These are phyloP conservation scores for Fistulinella prunicolor DNA, from an alignment of 768 basidiomycete genomes.

Conservation along the genomic window DNA sequence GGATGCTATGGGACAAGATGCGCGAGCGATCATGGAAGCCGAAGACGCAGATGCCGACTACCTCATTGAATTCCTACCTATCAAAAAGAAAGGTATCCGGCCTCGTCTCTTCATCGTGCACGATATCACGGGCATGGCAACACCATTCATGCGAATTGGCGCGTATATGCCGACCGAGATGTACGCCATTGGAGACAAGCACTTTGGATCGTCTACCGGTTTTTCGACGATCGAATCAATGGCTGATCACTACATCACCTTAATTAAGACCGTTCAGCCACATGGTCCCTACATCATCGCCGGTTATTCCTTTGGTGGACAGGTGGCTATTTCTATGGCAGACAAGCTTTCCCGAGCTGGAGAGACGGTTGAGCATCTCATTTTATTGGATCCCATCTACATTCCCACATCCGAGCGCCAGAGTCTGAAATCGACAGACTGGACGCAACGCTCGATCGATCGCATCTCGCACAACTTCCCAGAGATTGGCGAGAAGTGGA, in stretches of 20 bases:
- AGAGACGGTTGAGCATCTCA: conserved; percentile 23
- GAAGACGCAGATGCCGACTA: conserved; percentile 30
- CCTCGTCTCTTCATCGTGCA: conserved; percentile 31
- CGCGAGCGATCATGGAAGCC: conserved; percentile 28
- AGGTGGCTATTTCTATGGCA: conserved; percentile 29
- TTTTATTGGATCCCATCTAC: conserved; percentile 31
- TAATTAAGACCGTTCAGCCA: conserved; percentile 25
- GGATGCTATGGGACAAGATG: conserved; percentile 29
- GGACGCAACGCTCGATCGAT: conserved; percentile 31
- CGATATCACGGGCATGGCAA: conserved; percentile 33
- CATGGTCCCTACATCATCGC: conserved; percentile 25
- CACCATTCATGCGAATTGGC: conserved; percentile 32
- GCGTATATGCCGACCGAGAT: conserved; percentile 33
- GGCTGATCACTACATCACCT: conserved; percentile 32
- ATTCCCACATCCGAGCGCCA: conserved; percentile 27
- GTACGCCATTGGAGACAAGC: conserved; percentile 33
- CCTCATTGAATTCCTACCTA: conserved; percentile 28
- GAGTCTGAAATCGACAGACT: conserved; percentile 30
- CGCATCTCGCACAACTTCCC: conserved; percentile 30
- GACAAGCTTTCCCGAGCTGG: conserved; percentile 23
- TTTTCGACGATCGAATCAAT: conserved; percentile 30
- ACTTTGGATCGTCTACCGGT: conserved; percentile 29
- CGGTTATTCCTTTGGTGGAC: conserved; percentile 30
- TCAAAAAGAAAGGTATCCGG: conserved; percentile 30
- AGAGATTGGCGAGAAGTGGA: conserved; percentile 33